These are phyloP conservation scores for Rhododendron williamsianum DNA, from an alignment of 148 eudicot genomes.

Conservation along the genomic window DNA sequence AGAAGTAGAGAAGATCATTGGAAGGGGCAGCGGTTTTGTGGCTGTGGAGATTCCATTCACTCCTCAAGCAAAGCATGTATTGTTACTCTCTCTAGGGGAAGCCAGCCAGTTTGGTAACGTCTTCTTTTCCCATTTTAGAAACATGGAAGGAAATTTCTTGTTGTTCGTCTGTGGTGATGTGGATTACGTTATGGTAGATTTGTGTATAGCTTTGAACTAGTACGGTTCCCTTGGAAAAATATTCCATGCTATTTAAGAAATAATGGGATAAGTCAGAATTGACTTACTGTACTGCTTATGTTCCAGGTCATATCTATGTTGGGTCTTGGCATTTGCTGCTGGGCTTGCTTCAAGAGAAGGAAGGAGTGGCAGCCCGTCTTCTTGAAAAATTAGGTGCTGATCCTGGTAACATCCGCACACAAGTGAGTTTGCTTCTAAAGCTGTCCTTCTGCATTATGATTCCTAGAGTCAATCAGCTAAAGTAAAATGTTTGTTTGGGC, in stretches of 20 bases:
- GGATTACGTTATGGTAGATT: background rate
- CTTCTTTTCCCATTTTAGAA: background rate
- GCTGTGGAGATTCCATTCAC: conserved; percentile 95
- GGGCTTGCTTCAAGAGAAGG: conserved; percentile 94
- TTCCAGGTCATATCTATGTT: conserved; percentile 59
- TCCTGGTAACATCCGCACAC: conserved; percentile 79
- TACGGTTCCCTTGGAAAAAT: background rate
- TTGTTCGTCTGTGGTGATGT: background rate
- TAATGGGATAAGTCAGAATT: background rate
- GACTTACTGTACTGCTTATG: background rate
- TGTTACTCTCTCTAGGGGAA: conserved; percentile 88
- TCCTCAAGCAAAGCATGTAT: conserved; percentile 93
- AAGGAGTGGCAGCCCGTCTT: conserved; percentile 94
- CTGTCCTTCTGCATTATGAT: background rate
- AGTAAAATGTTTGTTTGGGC: background rate
- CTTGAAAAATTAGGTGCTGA: conserved; percentile 92
- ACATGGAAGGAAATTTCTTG: background rate
- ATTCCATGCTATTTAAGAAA: background rate
- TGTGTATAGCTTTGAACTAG: background rate
- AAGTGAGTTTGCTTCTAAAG: conserved; percentile 32
- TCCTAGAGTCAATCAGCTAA: background rate
- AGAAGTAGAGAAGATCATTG: conserved; percentile 95
- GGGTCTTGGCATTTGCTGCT: conserved; percentile 93
- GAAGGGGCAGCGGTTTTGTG: conserved; percentile 93
- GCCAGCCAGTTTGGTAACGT: conserved; percentile 83